Conservation (phyloP, 1,284 basidiomycete genomes). For the Ustilago hordei region DNA sequence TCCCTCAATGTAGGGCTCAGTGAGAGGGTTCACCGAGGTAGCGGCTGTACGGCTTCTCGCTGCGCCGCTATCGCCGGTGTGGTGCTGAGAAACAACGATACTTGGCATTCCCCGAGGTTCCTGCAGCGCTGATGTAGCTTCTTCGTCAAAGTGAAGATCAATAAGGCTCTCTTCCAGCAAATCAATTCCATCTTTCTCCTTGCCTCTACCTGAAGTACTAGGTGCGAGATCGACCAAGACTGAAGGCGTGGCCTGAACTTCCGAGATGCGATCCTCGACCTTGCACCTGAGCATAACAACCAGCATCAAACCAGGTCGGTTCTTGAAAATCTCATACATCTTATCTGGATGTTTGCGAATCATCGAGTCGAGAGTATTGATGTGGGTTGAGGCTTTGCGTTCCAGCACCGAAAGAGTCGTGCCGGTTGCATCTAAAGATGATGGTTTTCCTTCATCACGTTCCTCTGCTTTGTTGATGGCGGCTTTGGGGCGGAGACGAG, state of each 20-base stretch:
- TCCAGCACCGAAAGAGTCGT: constrained; percentile 40
- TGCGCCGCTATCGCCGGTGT: constrained; percentile 8
- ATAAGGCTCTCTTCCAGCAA: constrained; percentile 31
- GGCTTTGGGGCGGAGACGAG: neutral
- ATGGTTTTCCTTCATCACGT: constrained; percentile 1
- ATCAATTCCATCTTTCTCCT: neutral
- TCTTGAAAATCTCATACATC: constrained; percentile 23
- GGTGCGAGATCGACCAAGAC: constrained; percentile 4
- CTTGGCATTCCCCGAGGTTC: constrained; percentile 7
- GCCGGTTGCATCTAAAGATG: constrained; percentile 10
- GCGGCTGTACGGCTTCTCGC: neutral
- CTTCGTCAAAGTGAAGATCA: constrained; percentile 26
- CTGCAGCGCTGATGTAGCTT: neutral
- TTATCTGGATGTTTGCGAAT: constrained; percentile 34
- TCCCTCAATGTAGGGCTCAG: neutral
- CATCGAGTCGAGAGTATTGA: constrained; percentile 27
- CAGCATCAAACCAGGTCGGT: constrained; percentile 25
- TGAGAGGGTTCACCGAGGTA: neutral
- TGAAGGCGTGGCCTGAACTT: neutral
- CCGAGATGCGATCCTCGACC: constrained; percentile 24
- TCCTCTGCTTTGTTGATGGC: neutral
- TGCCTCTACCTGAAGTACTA: neutral
- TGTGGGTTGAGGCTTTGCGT: constrained; percentile 17
- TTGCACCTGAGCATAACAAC: constrained; percentile 31
- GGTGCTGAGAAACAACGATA: constrained; percentile 28